A percentile compares a stretch with the other conserved stretches of the same genome.
These are phyloP conservation scores for Puccinia polysora DNA, from an alignment of 1,284 basidiomycete species.

Conservation along the genomic window DNA sequence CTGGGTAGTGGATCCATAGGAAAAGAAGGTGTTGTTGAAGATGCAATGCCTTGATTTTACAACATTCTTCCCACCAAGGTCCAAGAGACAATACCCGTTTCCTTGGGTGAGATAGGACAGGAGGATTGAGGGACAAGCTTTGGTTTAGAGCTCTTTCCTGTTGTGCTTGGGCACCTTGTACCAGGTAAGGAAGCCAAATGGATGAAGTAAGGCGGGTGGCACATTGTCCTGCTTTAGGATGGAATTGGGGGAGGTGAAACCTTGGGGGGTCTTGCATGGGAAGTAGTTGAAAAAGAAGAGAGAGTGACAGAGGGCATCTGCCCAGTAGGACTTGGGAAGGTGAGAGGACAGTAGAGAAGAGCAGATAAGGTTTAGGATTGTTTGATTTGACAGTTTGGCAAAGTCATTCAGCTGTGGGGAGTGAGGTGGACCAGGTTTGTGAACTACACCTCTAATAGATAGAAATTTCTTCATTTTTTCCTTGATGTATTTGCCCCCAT, in stretches of 20 bases:
- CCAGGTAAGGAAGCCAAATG: background rate
- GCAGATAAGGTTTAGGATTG: background rate
- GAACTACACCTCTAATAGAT: background rate
- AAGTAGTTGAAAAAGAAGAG: background rate
- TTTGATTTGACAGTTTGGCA: background rate
- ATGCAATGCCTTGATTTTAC: background rate
- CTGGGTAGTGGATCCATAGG: background rate
- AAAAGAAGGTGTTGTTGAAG: background rate
- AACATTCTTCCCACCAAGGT: background rate
- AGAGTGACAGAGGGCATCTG: background rate
- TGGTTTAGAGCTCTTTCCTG: background rate
- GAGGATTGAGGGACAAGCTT: background rate
- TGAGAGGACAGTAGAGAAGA: background rate
- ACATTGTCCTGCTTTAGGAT: too few species aligned
- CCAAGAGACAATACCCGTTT: background rate
- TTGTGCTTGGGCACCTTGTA: background rate
- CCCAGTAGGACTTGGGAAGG: background rate
- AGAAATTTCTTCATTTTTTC: background rate
- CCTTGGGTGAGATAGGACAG: background rate
- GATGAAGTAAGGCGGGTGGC: too few species aligned
- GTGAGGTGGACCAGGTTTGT: background rate
- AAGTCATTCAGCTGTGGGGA: background rate
- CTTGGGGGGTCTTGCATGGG: background rate
- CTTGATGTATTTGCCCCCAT: background rate
- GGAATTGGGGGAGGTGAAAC: background rate